Evolutionary conservation across 83 land plant species (phyloP).

Genomic region (Larix sibirica): DNA sequence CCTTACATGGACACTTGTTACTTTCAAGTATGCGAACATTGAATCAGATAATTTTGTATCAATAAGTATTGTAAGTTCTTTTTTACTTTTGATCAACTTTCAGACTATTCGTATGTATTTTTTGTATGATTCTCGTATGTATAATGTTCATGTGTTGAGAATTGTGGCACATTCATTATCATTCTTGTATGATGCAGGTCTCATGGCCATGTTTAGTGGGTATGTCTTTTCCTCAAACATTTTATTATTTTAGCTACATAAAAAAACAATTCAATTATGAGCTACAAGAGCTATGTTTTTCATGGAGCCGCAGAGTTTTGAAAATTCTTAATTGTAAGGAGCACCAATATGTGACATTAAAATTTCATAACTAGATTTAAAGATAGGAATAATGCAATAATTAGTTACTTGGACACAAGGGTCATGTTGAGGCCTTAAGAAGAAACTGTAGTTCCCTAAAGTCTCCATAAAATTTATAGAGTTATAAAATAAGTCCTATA

Average conservation of each 20-base stretch:
- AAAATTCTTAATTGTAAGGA: too few relatives aligned
- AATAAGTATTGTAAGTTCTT: neutral
- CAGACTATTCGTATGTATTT: neutral
- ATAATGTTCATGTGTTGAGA: constrained; percentile 67
- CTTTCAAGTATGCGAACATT: constrained; percentile 39
- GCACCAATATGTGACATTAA: too few relatives aligned
- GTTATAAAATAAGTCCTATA: too few relatives aligned
- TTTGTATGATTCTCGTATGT: constrained; percentile 34
- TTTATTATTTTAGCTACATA: neutral
- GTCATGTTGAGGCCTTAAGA: too few relatives aligned
- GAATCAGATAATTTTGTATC: neutral
- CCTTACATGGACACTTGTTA: constrained; percentile 46
- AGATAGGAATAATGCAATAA: too few relatives aligned
- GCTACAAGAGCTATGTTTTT: too few relatives aligned
- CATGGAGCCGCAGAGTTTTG: too few relatives aligned
- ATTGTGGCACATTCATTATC: constrained; percentile 64
- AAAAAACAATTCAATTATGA: too few relatives aligned
- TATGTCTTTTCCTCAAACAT: constrained; percentile 16
- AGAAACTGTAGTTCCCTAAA: too few relatives aligned
- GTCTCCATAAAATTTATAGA: too few relatives aligned
- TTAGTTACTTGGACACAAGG: too few relatives aligned
- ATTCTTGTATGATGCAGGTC: constrained; percentile 75
- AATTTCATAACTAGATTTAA: too few relatives aligned
- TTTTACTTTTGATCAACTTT: neutral
- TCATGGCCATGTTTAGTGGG: constrained; percentile 93